Conservation (phyloP, 2,329 filamentous ascomycete genomes). For the Phoma herbarum region DNA sequence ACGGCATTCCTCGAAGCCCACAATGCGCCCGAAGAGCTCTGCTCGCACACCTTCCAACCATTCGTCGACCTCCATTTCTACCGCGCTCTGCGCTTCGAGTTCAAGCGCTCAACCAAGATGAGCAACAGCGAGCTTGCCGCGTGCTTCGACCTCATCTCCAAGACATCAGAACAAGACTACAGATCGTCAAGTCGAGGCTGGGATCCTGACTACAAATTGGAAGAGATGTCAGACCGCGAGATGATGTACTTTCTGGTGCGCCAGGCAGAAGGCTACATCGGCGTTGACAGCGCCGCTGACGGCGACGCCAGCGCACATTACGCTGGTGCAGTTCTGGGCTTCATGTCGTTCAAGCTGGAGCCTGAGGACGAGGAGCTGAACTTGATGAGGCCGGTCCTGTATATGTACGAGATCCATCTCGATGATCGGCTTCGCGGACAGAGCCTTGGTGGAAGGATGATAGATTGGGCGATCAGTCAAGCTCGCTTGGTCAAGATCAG, state of each 20-base stretch:
- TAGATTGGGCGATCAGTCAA: conserved; percentile 64
- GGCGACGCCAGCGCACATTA: background rate
- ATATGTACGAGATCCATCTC: conserved; percentile 83
- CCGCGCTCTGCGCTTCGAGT: conserved; percentile 22
- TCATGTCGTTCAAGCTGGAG: conserved; percentile 62
- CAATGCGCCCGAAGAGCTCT: conserved; percentile 5
- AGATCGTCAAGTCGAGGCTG: conserved; percentile 69
- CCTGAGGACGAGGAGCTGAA: conserved; percentile 66
- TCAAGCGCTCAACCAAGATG: conserved; percentile 44
- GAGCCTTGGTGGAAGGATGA: conserved; percentile 69
- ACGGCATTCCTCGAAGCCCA: conserved; percentile 7
- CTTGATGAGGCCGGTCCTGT: conserved; percentile 67
- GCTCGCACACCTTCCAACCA: conserved; percentile 11
- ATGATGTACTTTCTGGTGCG: conserved; percentile 72
- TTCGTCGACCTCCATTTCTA: background rate
- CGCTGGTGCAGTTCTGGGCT: conserved; percentile 36
- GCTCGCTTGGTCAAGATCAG: conserved; percentile 64
- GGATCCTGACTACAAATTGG: conserved; percentile 67
- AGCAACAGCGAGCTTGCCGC: conserved; percentile 53
- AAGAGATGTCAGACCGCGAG: conserved; percentile 73
- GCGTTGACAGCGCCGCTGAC: background rate
- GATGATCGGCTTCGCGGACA: conserved; percentile 64
- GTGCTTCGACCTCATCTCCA: conserved; percentile 66
- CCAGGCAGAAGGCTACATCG: conserved; percentile 9
- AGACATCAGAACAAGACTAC: conserved; percentile 72